Percentiles rank a stretch among this genome's conserved stretches.
Conservation (phyloP, 139 green algal species). For the Micractinium conductrix region DNA sequence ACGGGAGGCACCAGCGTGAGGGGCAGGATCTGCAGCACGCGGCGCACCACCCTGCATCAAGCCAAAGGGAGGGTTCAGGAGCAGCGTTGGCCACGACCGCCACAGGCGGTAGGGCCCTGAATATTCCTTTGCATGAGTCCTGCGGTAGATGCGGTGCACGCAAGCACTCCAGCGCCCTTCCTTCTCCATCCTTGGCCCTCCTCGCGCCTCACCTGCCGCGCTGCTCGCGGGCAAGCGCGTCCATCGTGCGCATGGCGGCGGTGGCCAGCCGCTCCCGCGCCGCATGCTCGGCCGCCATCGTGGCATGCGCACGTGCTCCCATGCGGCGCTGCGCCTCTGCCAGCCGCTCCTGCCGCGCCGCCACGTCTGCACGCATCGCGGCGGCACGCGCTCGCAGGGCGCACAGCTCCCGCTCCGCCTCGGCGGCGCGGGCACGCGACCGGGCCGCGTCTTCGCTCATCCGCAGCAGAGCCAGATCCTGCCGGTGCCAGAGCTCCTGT, state of each 20-base stretch:
- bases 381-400: not conserved
- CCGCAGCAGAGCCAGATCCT: conserved; percentile 6
- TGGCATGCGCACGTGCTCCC: not conserved
- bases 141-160: too few species aligned
- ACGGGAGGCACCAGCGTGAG: conserved; percentile 22
- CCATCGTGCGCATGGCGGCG: not conserved
- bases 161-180: too few species aligned
- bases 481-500: conserved; percentile 2
- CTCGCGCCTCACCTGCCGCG: conserved; percentile 15
- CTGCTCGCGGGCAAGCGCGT: conserved; percentile 53
- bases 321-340: not conserved
- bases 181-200: too few species aligned
- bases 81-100: too few species aligned
- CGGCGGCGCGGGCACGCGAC: not conserved
- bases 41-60: conserved; percentile 26
- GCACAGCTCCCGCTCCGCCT: not conserved
- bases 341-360: not conserved
- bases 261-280: not conserved
- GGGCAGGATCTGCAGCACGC: conserved; percentile 59
- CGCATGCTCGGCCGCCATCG: too few species aligned
- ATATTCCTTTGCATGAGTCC: too few species aligned
- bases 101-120: too few species aligned
- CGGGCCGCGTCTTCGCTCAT: not conserved
- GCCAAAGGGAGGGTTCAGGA: too few species aligned
- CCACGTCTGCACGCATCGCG: not conserved